phyloP scores from a whole-genome alignment of 1,284 basidiomycete genomes.

The Pseudozyma sp. region DNA sequence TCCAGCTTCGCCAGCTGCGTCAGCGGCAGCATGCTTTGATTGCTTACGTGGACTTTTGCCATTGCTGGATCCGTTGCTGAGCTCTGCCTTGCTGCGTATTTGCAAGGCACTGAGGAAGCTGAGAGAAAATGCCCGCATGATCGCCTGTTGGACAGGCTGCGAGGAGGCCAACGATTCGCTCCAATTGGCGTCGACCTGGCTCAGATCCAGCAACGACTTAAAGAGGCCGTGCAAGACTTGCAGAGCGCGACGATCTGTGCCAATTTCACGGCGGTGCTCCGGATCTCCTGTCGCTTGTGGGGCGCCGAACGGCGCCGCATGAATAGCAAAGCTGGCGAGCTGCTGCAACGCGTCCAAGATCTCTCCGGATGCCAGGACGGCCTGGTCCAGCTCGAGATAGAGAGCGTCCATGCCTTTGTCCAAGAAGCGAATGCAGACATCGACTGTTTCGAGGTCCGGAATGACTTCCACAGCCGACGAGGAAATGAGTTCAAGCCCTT shows the following conservation, averaged over 20 bases:
- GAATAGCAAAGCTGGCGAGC: slow-evolving; percentile 28
- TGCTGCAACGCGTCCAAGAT: slow-evolving; percentile 18
- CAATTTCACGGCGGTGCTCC: background rate
- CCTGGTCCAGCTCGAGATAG: slow-evolving; percentile 34
- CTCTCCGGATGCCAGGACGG: slow-evolving; percentile 24
- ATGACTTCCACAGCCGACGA: slow-evolving; percentile 16
- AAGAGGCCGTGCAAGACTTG: slow-evolving; percentile 40
- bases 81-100: slow-evolving; percentile 6
- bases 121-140: slow-evolving; percentile 34
- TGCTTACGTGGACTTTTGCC: background rate
- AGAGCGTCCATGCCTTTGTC: slow-evolving; percentile 47
- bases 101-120: slow-evolving; percentile 19
- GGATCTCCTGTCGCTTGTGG: background rate
- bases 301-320: slow-evolving; percentile 24
- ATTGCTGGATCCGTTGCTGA: background rate
- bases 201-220: slow-evolving; percentile 44
- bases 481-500: slow-evolving; percentile 34
- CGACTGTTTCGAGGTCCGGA: slow-evolving; percentile 43
- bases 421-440: slow-evolving; percentile 42
- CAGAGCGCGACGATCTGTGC: slow-evolving; percentile 15
- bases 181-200: slow-evolving; percentile 49
- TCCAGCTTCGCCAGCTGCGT: background rate
- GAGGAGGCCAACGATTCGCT: slow-evolving; percentile 37
- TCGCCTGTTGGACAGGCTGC: slow-evolving; percentile 3
- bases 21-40: background rate